Conservation (phyloP, 2,329 filamentous ascomycete genomes). For the Fusarium verticillioides region DNA sequence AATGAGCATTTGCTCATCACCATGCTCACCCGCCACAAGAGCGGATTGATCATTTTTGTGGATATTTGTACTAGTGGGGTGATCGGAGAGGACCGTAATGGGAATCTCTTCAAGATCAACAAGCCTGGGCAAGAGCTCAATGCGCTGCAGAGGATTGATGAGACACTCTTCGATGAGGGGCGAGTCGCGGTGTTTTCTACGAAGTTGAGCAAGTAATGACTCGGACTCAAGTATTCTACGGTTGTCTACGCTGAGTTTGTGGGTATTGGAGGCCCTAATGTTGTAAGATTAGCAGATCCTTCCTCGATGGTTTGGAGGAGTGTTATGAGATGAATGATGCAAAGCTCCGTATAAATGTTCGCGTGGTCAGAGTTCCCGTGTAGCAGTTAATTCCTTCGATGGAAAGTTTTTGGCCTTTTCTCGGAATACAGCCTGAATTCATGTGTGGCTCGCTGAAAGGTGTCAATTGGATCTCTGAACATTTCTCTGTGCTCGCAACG, state of each 20-base stretch:
- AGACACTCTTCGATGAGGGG: not conserved
- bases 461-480: too few species aligned
- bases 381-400: too few species aligned
- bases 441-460: too few species aligned
- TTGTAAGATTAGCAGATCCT: not conserved
- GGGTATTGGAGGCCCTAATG: not conserved
- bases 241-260: not conserved
- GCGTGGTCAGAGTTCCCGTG: too few species aligned
- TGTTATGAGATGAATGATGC: too few species aligned
- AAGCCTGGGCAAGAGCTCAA: not conserved
- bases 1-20: not conserved
- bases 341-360: too few species aligned
- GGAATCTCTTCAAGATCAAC: not conserved
- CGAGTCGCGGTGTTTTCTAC: not conserved
- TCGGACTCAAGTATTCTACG: accelerated
- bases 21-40: constrained; percentile 6
- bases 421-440: too few species aligned
- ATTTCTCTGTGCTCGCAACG: too few species aligned
- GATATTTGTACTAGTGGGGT: not conserved
- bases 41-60: not conserved
- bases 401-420: too few species aligned
- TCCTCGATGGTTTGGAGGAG: too few species aligned
- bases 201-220: accelerated
- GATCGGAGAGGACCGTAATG: not conserved
- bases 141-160: not conserved